phyloP scores from a whole-genome alignment of 116 monocot species.

The Cymodocea nodosa region DNA sequence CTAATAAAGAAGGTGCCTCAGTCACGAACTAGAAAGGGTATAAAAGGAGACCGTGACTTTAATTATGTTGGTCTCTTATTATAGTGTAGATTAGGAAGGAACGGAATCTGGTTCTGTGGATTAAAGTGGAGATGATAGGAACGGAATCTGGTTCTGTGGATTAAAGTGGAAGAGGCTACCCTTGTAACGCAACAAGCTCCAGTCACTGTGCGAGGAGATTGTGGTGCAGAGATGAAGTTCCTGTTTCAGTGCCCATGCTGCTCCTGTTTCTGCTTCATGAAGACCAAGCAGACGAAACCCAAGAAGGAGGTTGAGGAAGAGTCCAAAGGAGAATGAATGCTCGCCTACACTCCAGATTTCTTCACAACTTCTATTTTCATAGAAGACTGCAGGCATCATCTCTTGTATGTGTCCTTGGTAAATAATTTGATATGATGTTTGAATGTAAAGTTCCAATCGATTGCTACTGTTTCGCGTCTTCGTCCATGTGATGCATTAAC shows the following conservation, averaged over 20 bases:
- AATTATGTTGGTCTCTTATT: neutral
- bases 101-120: constrained; percentile 1
- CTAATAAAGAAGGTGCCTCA: neutral
- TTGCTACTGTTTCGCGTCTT: constrained; percentile 1
- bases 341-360: neutral
- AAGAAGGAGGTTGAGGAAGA: constrained; percentile 13
- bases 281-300: constrained; percentile 11
- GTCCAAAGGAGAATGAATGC: constrained; percentile 17
- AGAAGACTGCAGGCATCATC: neutral
- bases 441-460: neutral
- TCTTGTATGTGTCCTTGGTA: constrained; percentile 1
- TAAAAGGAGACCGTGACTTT: neutral
- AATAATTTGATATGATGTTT: neutral
- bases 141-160: constrained; percentile 1
- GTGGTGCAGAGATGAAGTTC: constrained; percentile 22
- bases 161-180: neutral
- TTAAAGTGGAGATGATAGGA: neutral
- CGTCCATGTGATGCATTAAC: constrained; percentile 1
- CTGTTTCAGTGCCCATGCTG: constrained; percentile 36
- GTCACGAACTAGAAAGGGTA: neutral
- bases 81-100: neutral
- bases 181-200: neutral
- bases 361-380: neutral
- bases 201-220: neutral
- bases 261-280: constrained; percentile 43